phyloP scores from a whole-genome alignment of 2,329 filamentous ascomycete species.

The Esteya vermicola region DNA sequence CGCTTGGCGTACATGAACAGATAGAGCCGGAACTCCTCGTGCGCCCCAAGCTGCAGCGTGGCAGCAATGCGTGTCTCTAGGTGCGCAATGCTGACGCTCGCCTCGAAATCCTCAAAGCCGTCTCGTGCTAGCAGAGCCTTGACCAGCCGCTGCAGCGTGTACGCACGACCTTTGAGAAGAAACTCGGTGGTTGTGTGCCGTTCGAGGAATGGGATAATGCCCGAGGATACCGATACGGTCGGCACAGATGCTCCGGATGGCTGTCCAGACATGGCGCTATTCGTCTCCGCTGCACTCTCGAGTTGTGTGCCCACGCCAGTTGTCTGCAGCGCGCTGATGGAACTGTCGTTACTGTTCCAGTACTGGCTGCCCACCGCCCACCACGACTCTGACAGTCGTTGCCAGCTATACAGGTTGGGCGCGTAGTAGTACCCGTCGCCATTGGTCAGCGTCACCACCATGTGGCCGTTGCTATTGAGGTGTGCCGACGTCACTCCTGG shows the following conservation, averaged over 20 bases:
- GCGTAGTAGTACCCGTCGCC: conserved; percentile 91
- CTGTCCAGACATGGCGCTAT: neutral
- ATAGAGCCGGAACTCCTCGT: conserved; percentile 87
- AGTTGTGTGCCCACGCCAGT: conserved; percentile 48
- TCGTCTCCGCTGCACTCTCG: conserved; percentile 12
- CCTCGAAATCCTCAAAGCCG: conserved; percentile 85
- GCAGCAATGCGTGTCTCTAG: conserved; percentile 90
- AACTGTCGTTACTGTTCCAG: conserved; percentile 95
- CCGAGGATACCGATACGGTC: conserved; percentile 69
- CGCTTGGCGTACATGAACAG: conserved; percentile 98
- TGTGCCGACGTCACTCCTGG: conserved; percentile 85
- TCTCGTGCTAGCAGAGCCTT: conserved; percentile 79
- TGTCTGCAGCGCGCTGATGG: conserved; percentile 65
- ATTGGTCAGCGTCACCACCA: conserved; percentile 84
- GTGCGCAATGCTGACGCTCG: conserved; percentile 82
- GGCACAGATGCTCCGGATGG: conserved; percentile 48
- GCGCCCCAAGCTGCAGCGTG: conserved; percentile 67
- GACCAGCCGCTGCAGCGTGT: conserved; percentile 80
- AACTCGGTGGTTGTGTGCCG: conserved; percentile 90
- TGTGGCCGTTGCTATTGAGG: conserved; percentile 72
- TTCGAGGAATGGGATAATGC: conserved; percentile 86
- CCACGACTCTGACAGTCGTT: conserved; percentile 91
- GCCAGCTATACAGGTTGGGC: conserved; percentile 76
- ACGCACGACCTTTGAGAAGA: conserved; percentile 79
- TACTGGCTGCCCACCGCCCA: conserved; percentile 97